Evolutionary conservation across 1,284 basidiomycete genomes (phyloP), one percentile per base, ranked within the genome.

Genomic region (Trichosporon coremiiforme): DNA sequence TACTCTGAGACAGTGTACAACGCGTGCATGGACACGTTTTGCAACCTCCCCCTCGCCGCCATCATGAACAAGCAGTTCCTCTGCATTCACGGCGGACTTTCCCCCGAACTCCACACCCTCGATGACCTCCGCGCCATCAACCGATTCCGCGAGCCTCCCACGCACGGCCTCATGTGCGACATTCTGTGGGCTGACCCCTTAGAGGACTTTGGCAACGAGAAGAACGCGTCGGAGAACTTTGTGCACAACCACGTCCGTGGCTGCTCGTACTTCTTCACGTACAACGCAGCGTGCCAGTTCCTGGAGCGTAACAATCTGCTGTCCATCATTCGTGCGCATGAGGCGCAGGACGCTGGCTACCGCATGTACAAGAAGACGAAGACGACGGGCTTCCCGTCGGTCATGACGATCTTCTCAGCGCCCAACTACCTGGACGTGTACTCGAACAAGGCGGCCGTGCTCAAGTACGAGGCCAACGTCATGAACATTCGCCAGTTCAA

Each of bases 51-150:
- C 0, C 88, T 97, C 1, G 94, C 94, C 0, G 95, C 94, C 15
- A 85, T 97, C 80, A 95, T 97, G 93, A 97, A 97, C 87, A 96
- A 96, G 84, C 94, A 97, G 83, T 97, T 97, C 85, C 86, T 97
- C 72, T 97, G 95, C 83, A 95, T 97, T 70, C 94, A 97, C 77
- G 94, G 94, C 67, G 95, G 94, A 53, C 87, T 97, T 33, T 94
- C 91, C 0, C 94, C 94, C 0, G 94, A 97, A 79, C 85, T 97
- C 47, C 90, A 93, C 78, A 95, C 94, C 0, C 87, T 97, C 62
- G 94, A 97, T 75, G 94, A 97, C 83, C 88, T 97, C 68, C 89
- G 92, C 62, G 85, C 85, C 25, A 89, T 97, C 79, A 93, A 97
- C 84, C 91, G 94, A 53, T 97, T 95, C 89, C 89, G 94, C 64